Percentiles rank a stretch among this genome's conserved stretches.
Conservation (phyloP, 306 rosid species). For the Malus fusca region DNA sequence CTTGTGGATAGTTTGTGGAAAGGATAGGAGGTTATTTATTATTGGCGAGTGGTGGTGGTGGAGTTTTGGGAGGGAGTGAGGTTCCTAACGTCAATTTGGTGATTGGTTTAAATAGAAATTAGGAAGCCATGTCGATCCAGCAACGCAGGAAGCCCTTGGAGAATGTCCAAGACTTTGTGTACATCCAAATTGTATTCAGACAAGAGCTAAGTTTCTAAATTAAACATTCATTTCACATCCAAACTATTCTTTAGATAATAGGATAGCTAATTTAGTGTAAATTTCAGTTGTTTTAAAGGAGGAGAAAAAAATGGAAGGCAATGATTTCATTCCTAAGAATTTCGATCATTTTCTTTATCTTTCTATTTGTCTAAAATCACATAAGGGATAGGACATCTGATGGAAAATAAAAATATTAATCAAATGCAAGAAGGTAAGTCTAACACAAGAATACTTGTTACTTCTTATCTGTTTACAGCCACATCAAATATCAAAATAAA, state of each 20-base stretch:
- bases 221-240: background rate
- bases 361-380: background rate
- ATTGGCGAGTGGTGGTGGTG: background rate
- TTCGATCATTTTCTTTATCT: background rate
- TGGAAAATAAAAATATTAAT: background rate
- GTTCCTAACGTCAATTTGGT: no score
- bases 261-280: background rate
- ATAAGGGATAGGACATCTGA: background rate
- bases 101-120: no score
- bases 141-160: no score
- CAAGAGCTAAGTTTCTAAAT: no score
- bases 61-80: background rate
- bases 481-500: background rate
- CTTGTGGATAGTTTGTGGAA: background rate
- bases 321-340: background rate
- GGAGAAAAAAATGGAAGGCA: background rate
- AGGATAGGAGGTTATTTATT: background rate
- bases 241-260: no score
- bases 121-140: no score
- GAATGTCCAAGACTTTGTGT: no score
- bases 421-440: background rate
- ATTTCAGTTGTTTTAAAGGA: background rate
- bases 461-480: background rate
- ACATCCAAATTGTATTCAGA: no score
- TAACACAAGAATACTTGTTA: background rate